Base-by-base conservation (phyloP, 2,329 filamentous ascomycete species). In the Xylaria sp. region DNA sequence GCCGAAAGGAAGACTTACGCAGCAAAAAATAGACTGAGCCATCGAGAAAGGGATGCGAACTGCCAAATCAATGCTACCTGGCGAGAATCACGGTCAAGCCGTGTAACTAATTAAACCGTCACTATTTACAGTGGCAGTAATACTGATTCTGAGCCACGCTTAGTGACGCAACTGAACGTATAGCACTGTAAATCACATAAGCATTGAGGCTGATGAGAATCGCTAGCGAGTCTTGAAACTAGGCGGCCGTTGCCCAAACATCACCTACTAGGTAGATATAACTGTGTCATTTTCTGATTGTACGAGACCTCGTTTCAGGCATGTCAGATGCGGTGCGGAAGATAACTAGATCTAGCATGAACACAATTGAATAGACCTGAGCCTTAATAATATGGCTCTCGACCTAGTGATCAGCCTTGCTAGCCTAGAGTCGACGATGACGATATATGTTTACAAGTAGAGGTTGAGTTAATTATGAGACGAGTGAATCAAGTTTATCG, bases 61-160 rank as follows among this genome's bases (percentile, higher is more conserved):
- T 11, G 61, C 45, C 17, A 24, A 42, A 32, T 60, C 34, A 14
- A 63, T 53, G 17, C 47, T 48, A 51, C 34, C 19, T 14, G 54
- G 54, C 60, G 45, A 64, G 53, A 60, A 58, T 60, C 19, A 61
- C 61, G 68, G 68, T 65, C 61, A 70, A 60, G 54, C 66, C 62
- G 68, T 45, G 58, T 34, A 34, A 53, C 27, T 56, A 39, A 58
- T 68, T n/a, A 65, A 62, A 65, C 55, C 34, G 50, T 68, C 32
- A 21, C 42, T 17, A 24, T 36, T 50, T 30, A 21, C 30, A 14
- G 24, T 65, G 51, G 36, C 14, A 65, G 50, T 32, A 54, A 24
- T 8, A 57, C 50, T 61, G 14, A 53, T 42, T 19, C 24, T 8
- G 21, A 57, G 60, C 17, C 50, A 50, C 39, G 21, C 34, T 48